Evolutionary conservation across 106 monocot species (phyloP).

Genomic region (Apostasia shenzhenica): DNA sequence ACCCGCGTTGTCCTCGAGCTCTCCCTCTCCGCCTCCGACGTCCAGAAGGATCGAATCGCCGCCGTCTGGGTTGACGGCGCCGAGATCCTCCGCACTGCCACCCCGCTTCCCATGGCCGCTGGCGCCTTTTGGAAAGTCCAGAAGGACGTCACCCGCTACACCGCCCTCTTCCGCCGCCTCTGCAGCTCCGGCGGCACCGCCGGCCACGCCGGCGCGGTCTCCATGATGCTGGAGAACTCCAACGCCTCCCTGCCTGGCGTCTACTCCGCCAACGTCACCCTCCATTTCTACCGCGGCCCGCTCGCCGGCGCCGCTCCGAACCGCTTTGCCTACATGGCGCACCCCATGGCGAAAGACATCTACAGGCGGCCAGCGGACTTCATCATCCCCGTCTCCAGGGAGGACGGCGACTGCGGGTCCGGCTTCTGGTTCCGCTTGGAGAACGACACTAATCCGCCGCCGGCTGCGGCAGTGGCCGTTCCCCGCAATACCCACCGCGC

Average conservation of each 20-base stretch:
- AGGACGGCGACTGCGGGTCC: neutral
- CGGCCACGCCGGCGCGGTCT: constrained; percentile 1
- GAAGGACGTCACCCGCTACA: constrained; percentile 44
- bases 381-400: constrained; percentile 30
- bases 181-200: neutral
- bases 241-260: constrained; percentile 23
- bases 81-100: constrained; percentile 46
- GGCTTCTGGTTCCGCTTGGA: constrained; percentile 38
- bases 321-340: neutral
- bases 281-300: constrained; percentile 38
- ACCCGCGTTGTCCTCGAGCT: constrained; percentile 34
- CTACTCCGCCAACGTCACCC: constrained; percentile 35
- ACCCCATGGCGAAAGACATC: constrained; percentile 14
- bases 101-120: constrained; percentile 20
- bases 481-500: constrained; percentile 32
- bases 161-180: constrained; percentile 14
- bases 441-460: constrained; percentile 2
- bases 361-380: constrained; percentile 36
- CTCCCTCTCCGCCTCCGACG: constrained; percentile 18
- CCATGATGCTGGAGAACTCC: constrained; percentile 28
- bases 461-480: constrained; percentile 1
- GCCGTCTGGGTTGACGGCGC: constrained; percentile 42
- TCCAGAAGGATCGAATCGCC: neutral
- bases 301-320: neutral
- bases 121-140: constrained; percentile 32